Evolutionary conservation across 306 rosid species (phyloP).

Genomic region (Vachellia pachyceras): DNA sequence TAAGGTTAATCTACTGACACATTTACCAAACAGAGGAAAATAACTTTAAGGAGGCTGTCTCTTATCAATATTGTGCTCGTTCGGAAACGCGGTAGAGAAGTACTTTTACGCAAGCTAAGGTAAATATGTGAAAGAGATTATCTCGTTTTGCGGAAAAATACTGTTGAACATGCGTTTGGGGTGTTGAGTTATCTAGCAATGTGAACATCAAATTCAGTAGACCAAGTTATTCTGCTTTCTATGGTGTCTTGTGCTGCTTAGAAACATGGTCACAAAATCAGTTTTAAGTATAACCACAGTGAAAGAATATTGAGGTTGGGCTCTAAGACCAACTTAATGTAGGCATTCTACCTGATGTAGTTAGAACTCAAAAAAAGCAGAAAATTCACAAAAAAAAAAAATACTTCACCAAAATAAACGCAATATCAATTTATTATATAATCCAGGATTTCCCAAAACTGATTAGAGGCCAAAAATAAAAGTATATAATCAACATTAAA

Average conservation of each 20-base stretch:
- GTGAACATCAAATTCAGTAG: not conserved
- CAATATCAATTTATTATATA: not conserved
- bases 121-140: too few relatives aligned
- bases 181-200: not conserved
- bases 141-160: too few relatives aligned
- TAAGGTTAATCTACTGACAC: not conserved
- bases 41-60: not conserved
- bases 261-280: not conserved
- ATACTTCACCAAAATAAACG: not conserved
- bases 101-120: too few relatives aligned
- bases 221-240: not conserved
- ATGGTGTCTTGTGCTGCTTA: not conserved
- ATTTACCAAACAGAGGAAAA: not conserved
- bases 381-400: not conserved
- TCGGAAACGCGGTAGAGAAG: too few relatives aligned
- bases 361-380: not conserved
- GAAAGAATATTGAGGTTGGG: not conserved
- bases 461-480: slow-evolving; percentile 7
- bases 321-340: not conserved
- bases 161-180: slow-evolving; percentile 13
- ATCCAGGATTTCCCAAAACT: not conserved
- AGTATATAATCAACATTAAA: slow-evolving; percentile 20
- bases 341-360: not conserved
- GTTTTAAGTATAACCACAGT: not conserved
- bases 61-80: not conserved